Base-by-base conservation (phyloP, 2,329 filamentous ascomycete genomes). In the Fusarium mexicanum region DNA sequence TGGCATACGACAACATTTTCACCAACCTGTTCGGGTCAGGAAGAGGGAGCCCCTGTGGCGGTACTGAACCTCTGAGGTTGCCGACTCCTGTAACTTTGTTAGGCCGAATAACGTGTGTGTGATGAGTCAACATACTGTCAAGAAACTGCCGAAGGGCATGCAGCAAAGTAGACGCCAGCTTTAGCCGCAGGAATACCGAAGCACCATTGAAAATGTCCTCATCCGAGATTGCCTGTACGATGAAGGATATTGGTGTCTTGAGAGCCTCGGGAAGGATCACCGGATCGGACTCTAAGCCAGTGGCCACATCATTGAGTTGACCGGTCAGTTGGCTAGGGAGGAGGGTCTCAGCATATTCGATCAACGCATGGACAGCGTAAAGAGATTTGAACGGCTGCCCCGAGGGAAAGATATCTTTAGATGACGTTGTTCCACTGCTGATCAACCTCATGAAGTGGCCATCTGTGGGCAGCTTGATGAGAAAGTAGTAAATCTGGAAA, bases 331-430 rank as follows among this genome's bases (percentile, higher is more conserved):
- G 71, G 46, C 61, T 76, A 75, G 77, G 83, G 79, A 84, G 84
- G 70, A 82, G 74, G 14, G 77, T 82, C 33, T 85, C 83, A 44
- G 94, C 85, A 79, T 91, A 92, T 62, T 90, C 87, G 29, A 86
- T 84, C 44, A 97, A 85, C 2, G 91, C 89, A 77, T 92, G 88
- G 2, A 94, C 83, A 6, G 92, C 92, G 79, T 95, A 97, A 2
- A 95, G 85, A 5, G 91, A 90, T 76, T 92, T 93, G 84, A 91
- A 95, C 5, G 92, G 92, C 67, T 92, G 90, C 2, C 88, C 87
- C 4, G 89, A 81, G 12, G 93, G 91, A 69, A 96, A 95, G 3
- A 95, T 84, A 17, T 92, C 87, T 17, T 84, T 81, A 67, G 91
- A 88, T 1, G 87, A 84, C n/a, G 85, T 86, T 3, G 82, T 79